phyloP scores from a whole-genome alignment of 306 rosid genomes.

The Fagus sylvatica region DNA sequence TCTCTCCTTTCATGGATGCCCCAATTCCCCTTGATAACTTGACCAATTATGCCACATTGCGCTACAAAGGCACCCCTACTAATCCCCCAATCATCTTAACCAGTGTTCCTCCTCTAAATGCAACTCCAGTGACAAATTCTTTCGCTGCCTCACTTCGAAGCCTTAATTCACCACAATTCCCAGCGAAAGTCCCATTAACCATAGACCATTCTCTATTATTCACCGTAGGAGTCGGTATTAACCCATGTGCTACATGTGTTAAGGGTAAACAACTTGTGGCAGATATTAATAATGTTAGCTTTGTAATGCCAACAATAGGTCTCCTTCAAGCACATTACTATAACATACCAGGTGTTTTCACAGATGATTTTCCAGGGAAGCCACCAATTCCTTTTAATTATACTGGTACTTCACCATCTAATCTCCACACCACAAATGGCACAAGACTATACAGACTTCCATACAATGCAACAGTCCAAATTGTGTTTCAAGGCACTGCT shows the following conservation, averaged over 20 bases:
- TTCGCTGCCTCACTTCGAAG: slow-evolving; percentile 61
- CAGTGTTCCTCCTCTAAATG: slow-evolving; percentile 58
- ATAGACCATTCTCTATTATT: slow-evolving; percentile 58
- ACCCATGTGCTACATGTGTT: slow-evolving; percentile 52
- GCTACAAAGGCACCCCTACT: slow-evolving; percentile 49
- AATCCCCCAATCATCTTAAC: slow-evolving; percentile 37
- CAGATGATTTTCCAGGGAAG: slow-evolving; percentile 62
- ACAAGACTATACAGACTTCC: slow-evolving; percentile 52
- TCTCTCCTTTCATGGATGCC: slow-evolving; percentile 78
- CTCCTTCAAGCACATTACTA: slow-evolving; percentile 79
- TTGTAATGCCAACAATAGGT: slow-evolving; percentile 50
- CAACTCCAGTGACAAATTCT: slow-evolving; percentile 42
- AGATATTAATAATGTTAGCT: slow-evolving; percentile 56
- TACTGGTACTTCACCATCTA: slow-evolving; percentile 53
- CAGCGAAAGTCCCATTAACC: slow-evolving; percentile 52
- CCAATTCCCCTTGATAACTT: slow-evolving; percentile 61
- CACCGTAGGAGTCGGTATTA: slow-evolving; percentile 49
- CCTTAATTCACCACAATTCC: slow-evolving; percentile 62
- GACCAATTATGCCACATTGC: slow-evolving; percentile 51
- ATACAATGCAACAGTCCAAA: slow-evolving; percentile 56
- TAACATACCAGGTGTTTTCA: slow-evolving; percentile 51
- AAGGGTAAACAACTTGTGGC: slow-evolving; percentile 45
- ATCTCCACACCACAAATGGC: slow-evolving; percentile 54
- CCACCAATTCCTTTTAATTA: slow-evolving; percentile 59
- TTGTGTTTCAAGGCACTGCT: slow-evolving; percentile 62